phyloP scores from a whole-genome alignment of 805 yeast genomes.

The Kregervanrija fluxuum region DNA sequence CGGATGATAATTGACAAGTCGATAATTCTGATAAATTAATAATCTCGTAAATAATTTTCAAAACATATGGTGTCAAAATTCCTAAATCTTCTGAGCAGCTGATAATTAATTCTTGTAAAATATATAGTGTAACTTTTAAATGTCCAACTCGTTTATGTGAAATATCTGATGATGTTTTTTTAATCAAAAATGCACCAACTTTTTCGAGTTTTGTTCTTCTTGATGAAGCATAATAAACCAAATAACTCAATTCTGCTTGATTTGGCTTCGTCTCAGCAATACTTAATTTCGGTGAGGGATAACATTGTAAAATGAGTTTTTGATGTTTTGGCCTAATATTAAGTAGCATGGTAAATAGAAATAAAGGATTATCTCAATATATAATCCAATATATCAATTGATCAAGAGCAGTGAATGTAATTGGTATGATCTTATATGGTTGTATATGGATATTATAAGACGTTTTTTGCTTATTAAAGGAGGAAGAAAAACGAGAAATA shows the following conservation, averaged over 20 bases:
- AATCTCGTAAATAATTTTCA: conserved; percentile 49
- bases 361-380: neutral
- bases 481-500: neutral
- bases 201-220: conserved; percentile 84
- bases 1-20: conserved; percentile 39
- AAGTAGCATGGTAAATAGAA: neutral
- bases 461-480: neutral
- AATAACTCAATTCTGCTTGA: conserved; percentile 81
- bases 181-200: conserved; percentile 63
- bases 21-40: conserved; percentile 52
- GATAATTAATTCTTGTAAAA: conserved; percentile 60
- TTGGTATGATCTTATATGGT: neutral
- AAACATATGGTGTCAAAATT: conserved; percentile 66
- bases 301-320: conserved; percentile 82
- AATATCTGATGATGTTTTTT: conserved; percentile 55
- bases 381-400: neutral
- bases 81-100: conserved; percentile 80
- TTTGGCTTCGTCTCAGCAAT: conserved; percentile 80
- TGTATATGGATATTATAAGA: neutral
- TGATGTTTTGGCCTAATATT: conserved; percentile 69
- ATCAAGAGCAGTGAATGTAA: neutral
- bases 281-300: conserved; percentile 67
- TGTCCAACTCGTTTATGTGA: conserved; percentile 66
- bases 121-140: conserved; percentile 70
- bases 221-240: conserved; percentile 84